Evolutionary conservation across 371 early-diverging fungal species (phyloP).

Genomic region (Basidiobolus meristosporus): DNA sequence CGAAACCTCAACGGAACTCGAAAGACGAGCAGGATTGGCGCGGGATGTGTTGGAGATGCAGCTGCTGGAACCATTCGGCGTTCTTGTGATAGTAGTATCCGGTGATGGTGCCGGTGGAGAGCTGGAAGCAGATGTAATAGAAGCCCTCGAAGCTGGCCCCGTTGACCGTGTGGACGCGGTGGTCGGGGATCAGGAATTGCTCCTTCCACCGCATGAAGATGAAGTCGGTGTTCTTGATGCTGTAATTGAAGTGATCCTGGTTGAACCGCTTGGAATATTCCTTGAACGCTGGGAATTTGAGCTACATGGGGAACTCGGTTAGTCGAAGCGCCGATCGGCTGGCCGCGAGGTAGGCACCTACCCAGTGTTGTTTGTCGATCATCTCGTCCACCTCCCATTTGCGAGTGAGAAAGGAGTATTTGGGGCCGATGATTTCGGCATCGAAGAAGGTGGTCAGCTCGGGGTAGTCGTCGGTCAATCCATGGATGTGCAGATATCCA

Average conservation of each 20-base stretch:
- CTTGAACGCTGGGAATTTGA: slow-evolving; percentile 40
- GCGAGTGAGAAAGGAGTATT: slow-evolving; percentile 55
- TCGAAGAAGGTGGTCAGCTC: slow-evolving; percentile 64
- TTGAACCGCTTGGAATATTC: slow-evolving; percentile 39
- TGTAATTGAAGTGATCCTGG: slow-evolving; percentile 40
- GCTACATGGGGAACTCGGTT: slow-evolving; percentile 3
- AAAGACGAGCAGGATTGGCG: slow-evolving; percentile 25
- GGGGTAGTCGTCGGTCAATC: slow-evolving; percentile 61
- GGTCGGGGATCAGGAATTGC: slow-evolving; percentile 88
- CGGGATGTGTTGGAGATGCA: slow-evolving; percentile 42
- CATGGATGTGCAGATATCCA: slow-evolving; percentile 64
- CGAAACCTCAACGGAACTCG: slow-evolving; percentile 38
- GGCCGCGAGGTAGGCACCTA: slow-evolving; percentile 8
- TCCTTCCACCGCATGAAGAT: slow-evolving; percentile 97
- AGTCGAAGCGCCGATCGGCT: background rate
- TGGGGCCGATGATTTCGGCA: slow-evolving; percentile 66
- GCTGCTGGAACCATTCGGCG: slow-evolving; percentile 67
- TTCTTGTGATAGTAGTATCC: slow-evolving; percentile 81
- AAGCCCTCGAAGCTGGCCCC: slow-evolving; percentile 93
- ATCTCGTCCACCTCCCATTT: slow-evolving; percentile 72
- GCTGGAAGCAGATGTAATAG: slow-evolving; percentile 81
- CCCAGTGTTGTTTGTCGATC: slow-evolving; percentile 68
- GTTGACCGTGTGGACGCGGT: slow-evolving; percentile 56
- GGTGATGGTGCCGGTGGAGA: slow-evolving; percentile 47
- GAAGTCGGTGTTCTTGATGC: slow-evolving; percentile 44